Conservation (phyloP, 225 moss, liverwort and hornwort species). For the Physcomitrellopsis africana region DNA sequence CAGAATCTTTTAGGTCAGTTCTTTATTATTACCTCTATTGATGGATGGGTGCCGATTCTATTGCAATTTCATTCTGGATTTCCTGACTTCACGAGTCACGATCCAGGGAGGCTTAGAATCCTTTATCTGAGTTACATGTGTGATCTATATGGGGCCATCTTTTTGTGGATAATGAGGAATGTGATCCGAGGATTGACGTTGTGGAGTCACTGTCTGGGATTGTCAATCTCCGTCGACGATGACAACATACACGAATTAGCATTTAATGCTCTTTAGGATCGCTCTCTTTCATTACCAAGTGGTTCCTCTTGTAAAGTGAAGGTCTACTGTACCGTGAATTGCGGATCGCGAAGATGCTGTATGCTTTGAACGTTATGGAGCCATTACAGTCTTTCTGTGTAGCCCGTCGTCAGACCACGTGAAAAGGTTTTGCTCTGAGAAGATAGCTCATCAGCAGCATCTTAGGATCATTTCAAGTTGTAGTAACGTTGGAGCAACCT, state of each 20-base stretch:
- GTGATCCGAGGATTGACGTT: background rate
- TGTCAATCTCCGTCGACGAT: background rate
- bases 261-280: background rate
- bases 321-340: background rate
- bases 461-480: background rate
- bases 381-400: background rate
- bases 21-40: background rate
- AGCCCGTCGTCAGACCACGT: background rate
- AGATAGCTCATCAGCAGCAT: background rate
- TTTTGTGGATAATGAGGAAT: conserved; percentile 8
- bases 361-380: background rate
- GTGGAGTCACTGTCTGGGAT: background rate
- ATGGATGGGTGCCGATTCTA: background rate
- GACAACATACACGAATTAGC: background rate
- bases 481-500: background rate
- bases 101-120: background rate
- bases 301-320: background rate
- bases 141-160: background rate
- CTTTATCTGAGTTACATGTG: conserved; percentile 6
- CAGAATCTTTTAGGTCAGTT: conserved; percentile 21
- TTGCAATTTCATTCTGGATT: background rate
- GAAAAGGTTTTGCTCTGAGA: background rate
- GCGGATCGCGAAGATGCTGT: background rate
- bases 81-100: background rate
- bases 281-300: background rate